These are phyloP conservation scores for Chlorella vulgaris DNA, from an alignment of 139 green algal genomes.

Conservation along the genomic window DNA sequence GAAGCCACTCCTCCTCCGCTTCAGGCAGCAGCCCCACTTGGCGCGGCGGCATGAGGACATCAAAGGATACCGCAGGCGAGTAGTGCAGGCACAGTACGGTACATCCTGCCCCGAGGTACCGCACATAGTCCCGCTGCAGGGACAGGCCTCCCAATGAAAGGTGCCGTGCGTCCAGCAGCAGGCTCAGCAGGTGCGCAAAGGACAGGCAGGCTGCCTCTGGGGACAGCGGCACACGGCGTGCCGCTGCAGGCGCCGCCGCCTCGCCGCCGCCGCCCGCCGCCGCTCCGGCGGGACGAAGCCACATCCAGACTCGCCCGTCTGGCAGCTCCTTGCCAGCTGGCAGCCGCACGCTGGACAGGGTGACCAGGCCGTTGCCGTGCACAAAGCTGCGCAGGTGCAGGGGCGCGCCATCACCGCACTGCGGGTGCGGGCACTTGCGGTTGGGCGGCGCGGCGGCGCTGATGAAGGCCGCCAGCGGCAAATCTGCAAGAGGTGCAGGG, in stretches of 20 bases:
- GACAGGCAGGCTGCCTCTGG: constrained; percentile 70
- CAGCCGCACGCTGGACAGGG: constrained; percentile 56
- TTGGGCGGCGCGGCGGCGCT: constrained; percentile 42
- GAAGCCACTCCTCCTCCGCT: constrained; percentile 70
- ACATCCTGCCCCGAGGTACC: constrained; percentile 80
- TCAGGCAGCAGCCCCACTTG: constrained; percentile 47
- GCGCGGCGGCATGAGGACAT: constrained; percentile 56
- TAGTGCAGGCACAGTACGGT: constrained; percentile 80
- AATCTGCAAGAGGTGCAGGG: constrained; percentile 42
- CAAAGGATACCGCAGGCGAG: constrained; percentile 56
- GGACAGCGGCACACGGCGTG: constrained; percentile 66
- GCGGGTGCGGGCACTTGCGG: constrained; percentile 54
- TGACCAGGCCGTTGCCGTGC: constrained; percentile 67
- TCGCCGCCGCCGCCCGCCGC: neutral
- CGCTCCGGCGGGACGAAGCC: constrained; percentile 75
- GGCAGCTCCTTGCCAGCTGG: constrained; percentile 59
- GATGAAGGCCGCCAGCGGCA: constrained; percentile 72
- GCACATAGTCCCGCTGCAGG: constrained; percentile 73
- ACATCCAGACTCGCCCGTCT: constrained; percentile 75
- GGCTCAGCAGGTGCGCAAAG: constrained; percentile 72
- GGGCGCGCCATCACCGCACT: constrained; percentile 65
- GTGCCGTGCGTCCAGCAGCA: constrained; percentile 53
- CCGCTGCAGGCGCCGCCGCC: neutral
- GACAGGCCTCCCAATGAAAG: constrained; percentile 57
- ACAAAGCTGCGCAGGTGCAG: constrained; percentile 76